phyloP scores from a whole-genome alignment of 148 eudicot genomes.

The Bassia scoparia region DNA sequence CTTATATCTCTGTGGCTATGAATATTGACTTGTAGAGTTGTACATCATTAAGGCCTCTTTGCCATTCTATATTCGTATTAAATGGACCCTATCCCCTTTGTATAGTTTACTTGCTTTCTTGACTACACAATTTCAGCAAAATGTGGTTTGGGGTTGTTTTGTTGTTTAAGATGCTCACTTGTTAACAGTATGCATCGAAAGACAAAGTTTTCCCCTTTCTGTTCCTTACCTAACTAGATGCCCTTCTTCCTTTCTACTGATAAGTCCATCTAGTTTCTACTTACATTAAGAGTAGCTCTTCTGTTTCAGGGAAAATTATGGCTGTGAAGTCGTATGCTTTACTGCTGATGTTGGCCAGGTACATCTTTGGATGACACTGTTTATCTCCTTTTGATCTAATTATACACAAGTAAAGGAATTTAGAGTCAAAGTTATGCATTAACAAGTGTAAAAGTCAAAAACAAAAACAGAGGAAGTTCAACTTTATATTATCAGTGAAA shows the following conservation, averaged over 20 bases:
- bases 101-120: neutral
- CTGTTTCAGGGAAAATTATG: constrained; percentile 88
- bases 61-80: neutral
- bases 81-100: neutral
- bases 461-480: too few species aligned
- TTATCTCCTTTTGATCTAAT: neutral
- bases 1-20: neutral
- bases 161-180: neutral
- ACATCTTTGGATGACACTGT: constrained; percentile 22
- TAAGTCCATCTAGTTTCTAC: neutral
- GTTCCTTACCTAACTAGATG: neutral
- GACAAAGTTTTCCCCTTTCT: neutral
- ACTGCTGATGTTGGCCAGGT: constrained; percentile 99
- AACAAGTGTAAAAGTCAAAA: too few species aligned
- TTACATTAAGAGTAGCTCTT: neutral
- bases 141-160: neutral
- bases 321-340: constrained; percentile 98
- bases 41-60: neutral
- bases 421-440: too few species aligned
- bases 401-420: too few species aligned
- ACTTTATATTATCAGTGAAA: too few species aligned
- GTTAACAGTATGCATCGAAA: neutral
- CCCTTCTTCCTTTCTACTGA: neutral
- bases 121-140: too few species aligned
- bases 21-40: neutral